Conservation (phyloP, 768 basidiomycete genomes). For the Hortiboletus flavorubellus region DNA sequence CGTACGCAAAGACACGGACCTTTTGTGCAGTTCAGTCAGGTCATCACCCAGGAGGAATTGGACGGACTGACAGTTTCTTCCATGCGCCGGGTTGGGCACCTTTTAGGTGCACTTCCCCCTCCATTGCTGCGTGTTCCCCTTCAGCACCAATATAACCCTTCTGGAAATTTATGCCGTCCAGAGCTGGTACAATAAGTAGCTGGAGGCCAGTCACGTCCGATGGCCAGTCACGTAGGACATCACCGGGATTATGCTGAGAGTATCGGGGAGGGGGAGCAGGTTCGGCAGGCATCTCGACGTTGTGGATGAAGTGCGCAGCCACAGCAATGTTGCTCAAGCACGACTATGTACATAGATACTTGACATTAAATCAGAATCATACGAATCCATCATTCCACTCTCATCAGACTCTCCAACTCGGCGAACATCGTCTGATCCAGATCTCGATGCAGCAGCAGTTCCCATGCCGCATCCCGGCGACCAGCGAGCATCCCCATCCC, state of each 20-base stretch:
- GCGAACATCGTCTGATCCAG: conserved; percentile 71
- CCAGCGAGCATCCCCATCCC: conserved; percentile 76
- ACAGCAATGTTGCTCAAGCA: neutral
- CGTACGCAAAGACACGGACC: conserved; percentile 63
- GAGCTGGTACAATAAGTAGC: conserved; percentile 70
- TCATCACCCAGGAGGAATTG: conserved; percentile 10
- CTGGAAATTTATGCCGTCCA: conserved; percentile 74
- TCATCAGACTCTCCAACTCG: conserved; percentile 75
- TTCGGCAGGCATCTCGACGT: conserved; percentile 36
- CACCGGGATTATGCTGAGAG: conserved; percentile 44
- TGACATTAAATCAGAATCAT: conserved; percentile 9
- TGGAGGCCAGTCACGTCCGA: conserved; percentile 43
- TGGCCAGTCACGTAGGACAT: conserved; percentile 18
- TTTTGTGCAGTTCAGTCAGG: conserved; percentile 28
- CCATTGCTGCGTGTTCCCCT: conserved; percentile 76
- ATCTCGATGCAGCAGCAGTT: conserved; percentile 67
- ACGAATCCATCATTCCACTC: conserved; percentile 48
- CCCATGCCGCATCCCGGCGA: conserved; percentile 67
- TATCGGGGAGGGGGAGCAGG: conserved; percentile 57
- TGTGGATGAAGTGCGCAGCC: neutral
- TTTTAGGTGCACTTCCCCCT: conserved; percentile 87
- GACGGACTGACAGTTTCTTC: conserved; percentile 63
- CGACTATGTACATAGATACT: conserved; percentile 3
- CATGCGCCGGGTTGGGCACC: conserved; percentile 56
- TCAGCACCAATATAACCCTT: conserved; percentile 84